These are phyloP conservation scores for Fusarium veterinarium DNA, from an alignment of 2,329 filamentous ascomycete species.

Conservation along the genomic window DNA sequence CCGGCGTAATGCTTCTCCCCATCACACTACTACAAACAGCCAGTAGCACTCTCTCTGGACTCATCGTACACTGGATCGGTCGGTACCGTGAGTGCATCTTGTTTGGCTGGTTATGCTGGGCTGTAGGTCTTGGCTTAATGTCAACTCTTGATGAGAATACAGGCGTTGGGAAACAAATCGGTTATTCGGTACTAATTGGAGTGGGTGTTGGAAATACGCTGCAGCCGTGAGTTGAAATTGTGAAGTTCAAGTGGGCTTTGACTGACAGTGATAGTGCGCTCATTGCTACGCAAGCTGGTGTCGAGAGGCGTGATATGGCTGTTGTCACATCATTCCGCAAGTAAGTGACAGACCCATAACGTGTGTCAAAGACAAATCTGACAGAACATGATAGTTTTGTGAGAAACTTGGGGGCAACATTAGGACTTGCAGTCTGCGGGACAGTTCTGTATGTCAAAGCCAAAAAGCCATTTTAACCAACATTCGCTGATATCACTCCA, in stretches of 20 bases:
- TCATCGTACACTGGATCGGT: slow-evolving; percentile 64
- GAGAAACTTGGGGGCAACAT: slow-evolving; percentile 53
- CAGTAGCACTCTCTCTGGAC: slow-evolving; percentile 62
- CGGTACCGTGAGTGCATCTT: slow-evolving; percentile 66
- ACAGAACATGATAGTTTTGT: slow-evolving; percentile 48
- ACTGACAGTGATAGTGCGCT: slow-evolving; percentile 48
- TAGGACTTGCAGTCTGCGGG: slow-evolving; percentile 55
- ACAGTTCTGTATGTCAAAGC: slow-evolving; percentile 50
- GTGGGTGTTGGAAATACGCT: slow-evolving; percentile 64
- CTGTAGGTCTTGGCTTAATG: slow-evolving; percentile 63
- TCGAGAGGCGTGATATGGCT: slow-evolving; percentile 61
- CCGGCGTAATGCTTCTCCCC: slow-evolving; percentile 56
- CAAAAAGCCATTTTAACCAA: accelerated
- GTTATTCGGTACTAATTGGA: slow-evolving; percentile 64
- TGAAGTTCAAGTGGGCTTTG: neutral
- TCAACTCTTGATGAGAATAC: slow-evolving; percentile 62
- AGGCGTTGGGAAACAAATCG: slow-evolving; percentile 64
- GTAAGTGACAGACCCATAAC: slow-evolving; percentile 40
- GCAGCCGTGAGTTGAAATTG: slow-evolving; percentile 54
- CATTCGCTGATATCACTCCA: slow-evolving; percentile 12
- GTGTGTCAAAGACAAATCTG: neutral
- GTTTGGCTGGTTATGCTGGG: slow-evolving; percentile 64
- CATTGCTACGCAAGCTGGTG: slow-evolving; percentile 67
- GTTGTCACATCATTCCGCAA: slow-evolving; percentile 58
- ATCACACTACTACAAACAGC: slow-evolving; percentile 58